phyloP scores from a whole-genome alignment of 257 asterid species.

The Solanum lignicaule region DNA sequence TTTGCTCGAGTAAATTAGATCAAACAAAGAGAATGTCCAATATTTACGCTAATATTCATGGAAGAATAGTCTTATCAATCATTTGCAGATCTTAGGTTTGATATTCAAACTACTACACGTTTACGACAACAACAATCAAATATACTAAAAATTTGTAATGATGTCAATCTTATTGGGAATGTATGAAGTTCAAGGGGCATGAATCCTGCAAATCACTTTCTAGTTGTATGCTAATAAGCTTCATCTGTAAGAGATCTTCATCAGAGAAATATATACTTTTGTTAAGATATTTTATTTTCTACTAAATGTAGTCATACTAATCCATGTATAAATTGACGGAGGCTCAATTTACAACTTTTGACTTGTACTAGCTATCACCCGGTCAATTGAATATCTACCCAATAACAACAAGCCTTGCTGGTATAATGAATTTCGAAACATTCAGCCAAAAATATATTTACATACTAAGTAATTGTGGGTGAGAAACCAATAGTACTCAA shows the following conservation, averaged over 20 bases:
- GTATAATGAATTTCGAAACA: neutral
- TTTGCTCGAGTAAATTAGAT: neutral
- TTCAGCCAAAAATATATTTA: too few relatives aligned
- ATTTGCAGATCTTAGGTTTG: neutral
- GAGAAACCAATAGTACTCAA: neutral
- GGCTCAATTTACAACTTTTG: neutral
- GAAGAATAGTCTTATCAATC: neutral
- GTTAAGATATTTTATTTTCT: neutral
- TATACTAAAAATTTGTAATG: neutral
- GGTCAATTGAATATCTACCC: neutral
- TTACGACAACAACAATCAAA: too few relatives aligned
- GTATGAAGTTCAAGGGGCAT: neutral
- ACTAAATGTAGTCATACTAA: neutral
- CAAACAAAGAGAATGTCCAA: neutral
- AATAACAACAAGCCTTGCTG: neutral
- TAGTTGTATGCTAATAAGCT: neutral
- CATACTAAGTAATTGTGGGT: neutral
- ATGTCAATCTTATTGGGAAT: neutral
- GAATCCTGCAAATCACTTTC: neutral
- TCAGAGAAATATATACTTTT: neutral
- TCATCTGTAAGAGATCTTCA: neutral
- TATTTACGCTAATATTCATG: neutral
- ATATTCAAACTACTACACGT: neutral
- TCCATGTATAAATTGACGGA: neutral
- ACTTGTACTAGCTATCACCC: neutral